Evolutionary conservation across 805 yeast genomes (phyloP), one percentile per base, ranked within the genome.

Genomic region (Wickerhamomyces pijperi): DNA sequence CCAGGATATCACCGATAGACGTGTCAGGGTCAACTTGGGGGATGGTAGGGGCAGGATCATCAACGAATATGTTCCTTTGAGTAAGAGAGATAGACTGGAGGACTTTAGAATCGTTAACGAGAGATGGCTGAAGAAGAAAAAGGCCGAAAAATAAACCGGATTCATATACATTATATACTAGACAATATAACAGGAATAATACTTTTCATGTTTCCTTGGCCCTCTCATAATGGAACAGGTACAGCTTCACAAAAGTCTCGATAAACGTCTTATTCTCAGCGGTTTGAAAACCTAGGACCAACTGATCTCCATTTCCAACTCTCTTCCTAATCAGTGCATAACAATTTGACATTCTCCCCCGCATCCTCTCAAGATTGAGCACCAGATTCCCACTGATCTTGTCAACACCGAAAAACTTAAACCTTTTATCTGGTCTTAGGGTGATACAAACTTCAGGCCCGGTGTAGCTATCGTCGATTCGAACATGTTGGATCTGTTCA

Each of bases 41-140:
- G 81, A 81, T 54, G 97, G 97, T 1, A 57, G 60, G 21, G 94
- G 92, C 1, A 68, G 76, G 38, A 64, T 72, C n/a, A 65, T 66
- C 36, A 62, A 66, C 13, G 63, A 59, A 15, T 84, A 87, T 53
- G 67, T 70, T 4, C 80, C 82, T 7, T 55, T 86, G 32, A 48
- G 51, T 9, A 56, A 75, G 19, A 67, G 95, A 41, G 73, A 69
- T 14, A 58, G 70, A 34, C 65, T 76, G 43, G 90, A 79, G 15
- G 54, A 81, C 2, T 80, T 74, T n/a, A 86, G 81, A 37, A 71
- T 61, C 14, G 75, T 81, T 11, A 90, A 90, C 55, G 74, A 64
- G 32, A 73, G 76, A 46, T 82, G 78, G 65, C 52, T 58, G 46
- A 73, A 68, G 54, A 68, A 60, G 44, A 58, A 50, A 38, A 50